These are phyloP conservation scores for Neopestalotiopsis rosae DNA, from an alignment of 2,329 filamentous ascomycete genomes.

Conservation along the genomic window DNA sequence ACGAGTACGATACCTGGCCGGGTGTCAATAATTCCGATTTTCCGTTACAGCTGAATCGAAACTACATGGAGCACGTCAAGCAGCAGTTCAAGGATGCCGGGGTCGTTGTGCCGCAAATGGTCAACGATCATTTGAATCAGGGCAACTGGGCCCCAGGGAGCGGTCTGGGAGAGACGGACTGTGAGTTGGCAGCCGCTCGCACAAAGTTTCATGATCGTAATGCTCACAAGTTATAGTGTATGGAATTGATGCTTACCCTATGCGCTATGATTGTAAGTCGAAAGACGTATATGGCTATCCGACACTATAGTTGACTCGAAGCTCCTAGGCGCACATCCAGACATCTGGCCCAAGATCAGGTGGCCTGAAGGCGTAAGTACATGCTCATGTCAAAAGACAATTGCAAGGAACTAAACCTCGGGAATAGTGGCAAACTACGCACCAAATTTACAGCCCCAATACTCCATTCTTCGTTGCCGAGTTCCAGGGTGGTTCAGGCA, in stretches of 20 bases:
- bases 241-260: slow-evolving; percentile 6
- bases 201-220: not conserved
- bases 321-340: slow-evolving; percentile 42
- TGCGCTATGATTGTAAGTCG: slow-evolving; percentile 8
- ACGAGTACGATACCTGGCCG: slow-evolving; percentile 74
- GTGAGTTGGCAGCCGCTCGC: not conserved
- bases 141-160: slow-evolving; percentile 50
- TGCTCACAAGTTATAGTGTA: not conserved
- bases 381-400: too few relatives aligned
- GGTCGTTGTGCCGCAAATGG: slow-evolving; percentile 46
- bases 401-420: too few relatives aligned
- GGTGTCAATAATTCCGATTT: slow-evolving; percentile 72
- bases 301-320: slow-evolving; percentile 5
- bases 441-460: slow-evolving; percentile 54
- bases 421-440: slow-evolving; percentile 57
- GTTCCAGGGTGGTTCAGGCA: slow-evolving; percentile 64
- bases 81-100: slow-evolving; percentile 69
- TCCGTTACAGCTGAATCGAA: slow-evolving; percentile 54
- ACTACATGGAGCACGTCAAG: slow-evolving; percentile 68
- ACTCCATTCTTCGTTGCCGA: slow-evolving; percentile 60
- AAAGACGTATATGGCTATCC: too few relatives aligned
- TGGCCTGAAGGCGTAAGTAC: slow-evolving; percentile 56
- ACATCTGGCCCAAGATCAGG: slow-evolving; percentile 60
- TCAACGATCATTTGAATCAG: slow-evolving; percentile 65
- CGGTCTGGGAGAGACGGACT: slow-evolving; percentile 1